Evolutionary conservation across 2,329 filamentous ascomycete genomes (phyloP).

Genomic region (Monilinia laxa): DNA sequence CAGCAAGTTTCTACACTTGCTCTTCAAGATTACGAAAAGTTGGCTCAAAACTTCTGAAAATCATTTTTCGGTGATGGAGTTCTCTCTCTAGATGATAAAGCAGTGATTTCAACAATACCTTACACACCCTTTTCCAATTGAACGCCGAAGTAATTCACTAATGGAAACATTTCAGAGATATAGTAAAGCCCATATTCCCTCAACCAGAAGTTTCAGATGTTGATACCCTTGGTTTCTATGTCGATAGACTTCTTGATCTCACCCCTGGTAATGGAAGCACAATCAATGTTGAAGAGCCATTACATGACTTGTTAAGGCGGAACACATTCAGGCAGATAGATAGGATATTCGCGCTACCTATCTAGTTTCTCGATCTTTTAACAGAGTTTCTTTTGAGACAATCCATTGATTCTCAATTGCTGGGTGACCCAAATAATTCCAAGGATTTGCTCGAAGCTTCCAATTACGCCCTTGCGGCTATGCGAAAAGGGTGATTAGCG

Average conservation of each 20-base stretch:
- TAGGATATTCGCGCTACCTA: neutral
- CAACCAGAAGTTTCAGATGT: neutral
- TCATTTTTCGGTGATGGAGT: slow-evolving; percentile 12
- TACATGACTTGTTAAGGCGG: neutral
- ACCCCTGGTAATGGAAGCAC: slow-evolving; percentile 7
- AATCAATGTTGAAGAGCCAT: neutral
- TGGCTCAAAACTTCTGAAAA: slow-evolving; percentile 12
- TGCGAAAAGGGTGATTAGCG: neutral
- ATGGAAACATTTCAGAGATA: slow-evolving; percentile 15
- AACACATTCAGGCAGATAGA: neutral
- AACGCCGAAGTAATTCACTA: neutral
- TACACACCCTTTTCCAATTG: neutral
- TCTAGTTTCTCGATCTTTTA: slow-evolving; percentile 9
- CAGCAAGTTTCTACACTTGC: neutral
- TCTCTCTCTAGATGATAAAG: slow-evolving; percentile 10
- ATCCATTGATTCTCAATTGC: slow-evolving; percentile 3
- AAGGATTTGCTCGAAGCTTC: slow-evolving; percentile 3
- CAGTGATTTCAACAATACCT: neutral
- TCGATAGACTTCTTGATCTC: slow-evolving; percentile 3
- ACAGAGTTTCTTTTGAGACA: slow-evolving; percentile 18
- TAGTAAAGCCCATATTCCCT: slow-evolving; percentile 16
- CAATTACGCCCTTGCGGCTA: slow-evolving; percentile 5
- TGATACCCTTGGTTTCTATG: neutral
- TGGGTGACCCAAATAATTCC: slow-evolving; percentile 5
- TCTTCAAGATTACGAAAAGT: slow-evolving; percentile 15